phyloP scores from a whole-genome alignment of 2,329 filamentous ascomycete genomes.

The Colletotrichum sojae region DNA sequence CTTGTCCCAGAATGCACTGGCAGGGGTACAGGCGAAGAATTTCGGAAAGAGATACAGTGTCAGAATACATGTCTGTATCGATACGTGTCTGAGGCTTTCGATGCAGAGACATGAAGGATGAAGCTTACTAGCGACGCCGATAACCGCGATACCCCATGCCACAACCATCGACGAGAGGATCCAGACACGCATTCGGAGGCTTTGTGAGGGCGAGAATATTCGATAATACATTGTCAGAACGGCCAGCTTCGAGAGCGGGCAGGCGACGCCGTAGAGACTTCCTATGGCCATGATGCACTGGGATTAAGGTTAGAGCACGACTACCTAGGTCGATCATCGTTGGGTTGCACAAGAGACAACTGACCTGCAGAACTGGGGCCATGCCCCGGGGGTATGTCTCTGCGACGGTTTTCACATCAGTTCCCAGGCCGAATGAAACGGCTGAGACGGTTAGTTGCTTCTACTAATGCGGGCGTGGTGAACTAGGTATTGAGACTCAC shows the following conservation, averaged over 20 bases:
- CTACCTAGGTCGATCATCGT: too few relatives aligned
- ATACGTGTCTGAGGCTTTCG: not conserved
- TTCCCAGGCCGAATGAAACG: conserved; percentile 3
- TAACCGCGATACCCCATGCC: conserved; percentile 12
- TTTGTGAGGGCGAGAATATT: conserved; percentile 25
- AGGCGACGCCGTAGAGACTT: conserved; percentile 8
- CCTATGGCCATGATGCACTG: conserved; percentile 14
- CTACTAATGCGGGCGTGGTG: not conserved
- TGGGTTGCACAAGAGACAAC: too few relatives aligned
- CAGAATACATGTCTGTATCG: not conserved
- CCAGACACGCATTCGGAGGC: conserved; percentile 2
- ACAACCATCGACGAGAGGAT: not conserved
- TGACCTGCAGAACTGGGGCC: conserved; percentile 14
- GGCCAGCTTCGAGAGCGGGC: conserved; percentile 15
- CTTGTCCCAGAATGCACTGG: not conserved
- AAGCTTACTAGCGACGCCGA: not conserved
- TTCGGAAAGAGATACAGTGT: not conserved
- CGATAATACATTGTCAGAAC: conserved; percentile 20
- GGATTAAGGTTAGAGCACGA: too few relatives aligned
- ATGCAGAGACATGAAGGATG: not conserved
- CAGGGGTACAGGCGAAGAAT: not conserved
- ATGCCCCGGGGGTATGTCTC: not conserved
- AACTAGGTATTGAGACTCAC: not conserved
- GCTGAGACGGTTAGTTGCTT: not conserved
- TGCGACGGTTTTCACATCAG: not conserved